Conservation (phyloP, 176 grass and related monocot species). For the Aegilops speltoides region DNA sequence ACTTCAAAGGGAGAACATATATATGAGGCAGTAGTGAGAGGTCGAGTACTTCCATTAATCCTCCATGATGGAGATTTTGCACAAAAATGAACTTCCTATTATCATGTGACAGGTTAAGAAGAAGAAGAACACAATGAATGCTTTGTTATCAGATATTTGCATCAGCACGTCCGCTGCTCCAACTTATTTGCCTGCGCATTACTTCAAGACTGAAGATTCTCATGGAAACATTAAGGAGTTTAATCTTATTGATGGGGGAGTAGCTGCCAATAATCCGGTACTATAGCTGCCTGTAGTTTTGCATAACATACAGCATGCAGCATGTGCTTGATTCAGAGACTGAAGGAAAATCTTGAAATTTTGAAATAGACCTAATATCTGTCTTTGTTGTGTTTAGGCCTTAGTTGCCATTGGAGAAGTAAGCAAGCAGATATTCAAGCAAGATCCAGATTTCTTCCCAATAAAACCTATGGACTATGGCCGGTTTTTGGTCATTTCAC, state of each 20-base stretch:
- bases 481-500: constrained; percentile 72
- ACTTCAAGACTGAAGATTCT: constrained; percentile 61
- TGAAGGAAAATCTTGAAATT: background rate
- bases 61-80: constrained; percentile 17
- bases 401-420: constrained; percentile 81
- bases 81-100: background rate
- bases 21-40: background rate
- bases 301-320: background rate
- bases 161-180: constrained; percentile 82
- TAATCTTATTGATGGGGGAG: constrained; percentile 83
- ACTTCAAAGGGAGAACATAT: background rate
- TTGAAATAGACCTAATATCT: constrained; percentile 11
- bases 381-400: constrained; percentile 50
- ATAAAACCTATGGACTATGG: constrained; percentile 83
- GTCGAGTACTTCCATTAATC: background rate
- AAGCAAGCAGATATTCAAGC: constrained; percentile 73
- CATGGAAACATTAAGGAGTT: constrained; percentile 73
- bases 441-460: constrained; percentile 88
- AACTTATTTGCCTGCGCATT: constrained; percentile 79
- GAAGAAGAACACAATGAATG: constrained; percentile 48
- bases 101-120: constrained; percentile 37
- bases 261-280: constrained; percentile 90
- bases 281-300: constrained; percentile 13
- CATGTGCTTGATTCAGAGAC: constrained; percentile 27
- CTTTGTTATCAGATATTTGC: constrained; percentile 79